These are phyloP conservation scores for Trichosporon sp. DNA, from an alignment of 1,284 basidiomycete genomes.

Conservation along the genomic window DNA sequence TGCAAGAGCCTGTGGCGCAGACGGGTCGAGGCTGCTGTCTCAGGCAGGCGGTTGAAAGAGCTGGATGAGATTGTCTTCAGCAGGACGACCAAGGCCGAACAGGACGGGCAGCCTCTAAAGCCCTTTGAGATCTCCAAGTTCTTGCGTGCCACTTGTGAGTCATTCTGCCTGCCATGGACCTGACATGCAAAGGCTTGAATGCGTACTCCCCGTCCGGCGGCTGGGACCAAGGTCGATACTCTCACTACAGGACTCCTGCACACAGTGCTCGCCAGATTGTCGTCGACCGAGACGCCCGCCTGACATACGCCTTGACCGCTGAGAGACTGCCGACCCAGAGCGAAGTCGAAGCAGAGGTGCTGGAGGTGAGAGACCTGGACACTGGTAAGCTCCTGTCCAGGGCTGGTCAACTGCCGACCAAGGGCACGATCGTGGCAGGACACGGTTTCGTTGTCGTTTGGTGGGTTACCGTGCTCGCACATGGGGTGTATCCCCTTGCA, in stretches of 20 bases:
- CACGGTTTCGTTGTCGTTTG: background rate
- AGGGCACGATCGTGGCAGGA: background rate
- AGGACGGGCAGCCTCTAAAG: background rate
- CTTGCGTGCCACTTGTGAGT: background rate
- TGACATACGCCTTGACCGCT: background rate
- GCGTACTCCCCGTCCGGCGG: background rate
- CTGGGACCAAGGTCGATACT: background rate
- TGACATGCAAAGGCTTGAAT: background rate
- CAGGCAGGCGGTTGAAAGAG: background rate
- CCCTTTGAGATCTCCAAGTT: background rate
- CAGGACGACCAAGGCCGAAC: background rate
- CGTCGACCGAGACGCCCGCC: background rate
- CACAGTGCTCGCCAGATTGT: background rate
- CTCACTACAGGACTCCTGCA: background rate
- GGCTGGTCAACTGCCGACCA: background rate
- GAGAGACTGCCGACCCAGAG: background rate
- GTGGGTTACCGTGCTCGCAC: background rate
- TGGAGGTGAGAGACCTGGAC: background rate
- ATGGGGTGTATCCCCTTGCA: background rate
- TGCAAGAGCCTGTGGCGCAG: slow-evolving; percentile 1
- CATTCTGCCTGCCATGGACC: too few relatives aligned
- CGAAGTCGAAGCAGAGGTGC: background rate
- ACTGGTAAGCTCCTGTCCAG: background rate
- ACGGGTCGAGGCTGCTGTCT: background rate
- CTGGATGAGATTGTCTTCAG: background rate